Base-by-base conservation (phyloP, 495 filamentous ascomycete genomes). In the Penicillium arizonense region DNA sequence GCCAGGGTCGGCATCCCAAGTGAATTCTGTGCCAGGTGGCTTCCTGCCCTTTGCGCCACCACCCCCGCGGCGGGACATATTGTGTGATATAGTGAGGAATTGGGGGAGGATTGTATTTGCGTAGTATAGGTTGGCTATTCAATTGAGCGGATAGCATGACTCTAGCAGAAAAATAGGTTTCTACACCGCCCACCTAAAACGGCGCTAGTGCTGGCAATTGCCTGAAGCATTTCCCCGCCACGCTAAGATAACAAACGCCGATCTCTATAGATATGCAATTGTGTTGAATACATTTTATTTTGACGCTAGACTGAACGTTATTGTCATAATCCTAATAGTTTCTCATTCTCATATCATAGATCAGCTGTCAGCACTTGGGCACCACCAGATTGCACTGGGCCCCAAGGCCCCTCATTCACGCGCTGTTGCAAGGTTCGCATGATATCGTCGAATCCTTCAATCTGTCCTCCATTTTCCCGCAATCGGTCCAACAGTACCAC, bases 331-430 rank as follows among this genome's bases (percentile, higher is more conserved):
- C 20, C 4, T 40, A 5, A 10, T 14, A 21, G 18, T 1, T 18
- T 18, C 18, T 18, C 21, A 14, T 8, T 42, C 13, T 41, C 24
- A 50, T n/a, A 37, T 74, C 53, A 78, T 35, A 71, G 35, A 3
- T 67, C 68, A 34, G 72, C 55, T 14, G 77, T 63, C 39, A 70
- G 71, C 5, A 80, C 59, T 26, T 70, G 63, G 5, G 61, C 57
- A 18, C 59, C 59, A 35, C 62, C 51, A 13, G 68, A 55, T 30
- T 64, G 64, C 0, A 55, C 63, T 10, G 73, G 71, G 3, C 77
- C 76, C 61, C 65, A 57, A 5, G 76, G 73, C 3, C 77, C 77
- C 35, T 77, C 69, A 18, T 65, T 69, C 33, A 78, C 70, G 12
- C 77, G 67, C 53, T 74, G 73, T 32, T 56, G 62, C 13, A 81